phyloP scores from a whole-genome alignment of 306 rosid species.

The Prunus davidiana region DNA sequence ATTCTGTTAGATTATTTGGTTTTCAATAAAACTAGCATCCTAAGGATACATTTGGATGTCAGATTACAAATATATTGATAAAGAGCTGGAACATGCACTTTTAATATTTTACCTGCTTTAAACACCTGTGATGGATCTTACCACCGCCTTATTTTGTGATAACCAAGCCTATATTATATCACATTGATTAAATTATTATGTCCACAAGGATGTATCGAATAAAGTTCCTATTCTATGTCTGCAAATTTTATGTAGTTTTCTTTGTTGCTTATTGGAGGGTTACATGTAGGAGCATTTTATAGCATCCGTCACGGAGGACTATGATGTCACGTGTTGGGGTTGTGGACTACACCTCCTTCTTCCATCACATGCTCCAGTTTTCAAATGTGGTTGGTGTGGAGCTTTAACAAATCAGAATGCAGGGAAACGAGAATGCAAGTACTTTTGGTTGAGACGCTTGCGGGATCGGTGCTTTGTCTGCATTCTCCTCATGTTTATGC shows the following conservation, averaged over 20 bases:
- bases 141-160: background rate
- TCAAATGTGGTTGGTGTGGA: constrained; percentile 99
- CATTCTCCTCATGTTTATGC: constrained; percentile 61
- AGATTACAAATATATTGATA: background rate
- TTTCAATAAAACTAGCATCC: background rate
- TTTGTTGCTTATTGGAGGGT: constrained; percentile 53
- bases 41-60: background rate
- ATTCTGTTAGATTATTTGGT: background rate
- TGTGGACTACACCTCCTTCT: constrained; percentile 79
- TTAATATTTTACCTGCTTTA: background rate
- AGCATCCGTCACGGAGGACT: constrained; percentile 42
- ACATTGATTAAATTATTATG: too few species aligned
- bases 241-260: constrained; percentile 2
- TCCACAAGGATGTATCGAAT: background rate
- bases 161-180: background rate
- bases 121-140: background rate
- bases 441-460: constrained; percentile 56
- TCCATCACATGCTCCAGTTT: constrained; percentile 54
- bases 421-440: constrained; percentile 45
- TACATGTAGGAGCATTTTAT: constrained; percentile 66
- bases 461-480: constrained; percentile 75
- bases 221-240: background rate
- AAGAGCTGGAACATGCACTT: background rate
- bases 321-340: constrained; percentile 87
- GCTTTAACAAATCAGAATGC: constrained; percentile 69